These are phyloP conservation scores for bread wheat (Triticum aestivum) DNA, from an alignment of 176 grass and related monocot genomes.

Conservation along the genomic window DNA sequence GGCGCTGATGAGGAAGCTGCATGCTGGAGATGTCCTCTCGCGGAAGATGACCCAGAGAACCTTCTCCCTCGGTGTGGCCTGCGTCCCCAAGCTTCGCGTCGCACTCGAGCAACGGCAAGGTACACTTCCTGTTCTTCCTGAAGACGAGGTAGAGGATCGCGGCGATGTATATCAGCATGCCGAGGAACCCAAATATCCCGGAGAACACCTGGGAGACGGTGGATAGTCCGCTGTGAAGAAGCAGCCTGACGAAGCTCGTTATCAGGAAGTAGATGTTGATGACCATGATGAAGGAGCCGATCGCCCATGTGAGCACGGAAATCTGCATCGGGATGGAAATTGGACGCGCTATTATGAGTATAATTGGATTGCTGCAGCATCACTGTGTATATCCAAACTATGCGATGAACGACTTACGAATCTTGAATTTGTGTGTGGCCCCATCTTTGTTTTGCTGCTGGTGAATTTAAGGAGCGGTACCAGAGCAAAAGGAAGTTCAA, in stretches of 20 bases:
- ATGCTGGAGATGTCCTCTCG: conserved; percentile 94
- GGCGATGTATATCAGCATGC: conserved; percentile 67
- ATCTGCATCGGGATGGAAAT: conserved; percentile 46
- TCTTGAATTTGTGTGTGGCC: conserved; percentile 67
- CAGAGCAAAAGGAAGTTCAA: conserved; percentile 95
- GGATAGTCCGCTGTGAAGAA: conserved; percentile 58
- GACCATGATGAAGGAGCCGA: conserved; percentile 62
- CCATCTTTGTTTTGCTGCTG: conserved; percentile 94
- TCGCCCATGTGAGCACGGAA: conserved; percentile 70
- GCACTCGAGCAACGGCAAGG: conserved; percentile 48
- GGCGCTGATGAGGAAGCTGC: conserved; percentile 69
- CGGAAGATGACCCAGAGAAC: conserved; percentile 62
- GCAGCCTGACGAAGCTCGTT: conserved; percentile 63
- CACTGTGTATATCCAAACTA: background rate
- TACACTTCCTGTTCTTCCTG: conserved; percentile 71
- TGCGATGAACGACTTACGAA: conserved; percentile 39
- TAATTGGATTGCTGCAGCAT: background rate
- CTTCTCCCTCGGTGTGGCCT: background rate
- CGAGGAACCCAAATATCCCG: conserved; percentile 80
- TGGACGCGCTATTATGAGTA: background rate
- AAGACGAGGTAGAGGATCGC: conserved; percentile 80
- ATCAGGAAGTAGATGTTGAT: conserved; percentile 85
- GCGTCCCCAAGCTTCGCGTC: conserved; percentile 32
- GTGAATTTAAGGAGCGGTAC: conserved; percentile 97
- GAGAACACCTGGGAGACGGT: conserved; percentile 63